These are phyloP conservation scores for Hypoxylon sp. DNA, from an alignment of 2,329 filamentous ascomycete species.

Conservation along the genomic window DNA sequence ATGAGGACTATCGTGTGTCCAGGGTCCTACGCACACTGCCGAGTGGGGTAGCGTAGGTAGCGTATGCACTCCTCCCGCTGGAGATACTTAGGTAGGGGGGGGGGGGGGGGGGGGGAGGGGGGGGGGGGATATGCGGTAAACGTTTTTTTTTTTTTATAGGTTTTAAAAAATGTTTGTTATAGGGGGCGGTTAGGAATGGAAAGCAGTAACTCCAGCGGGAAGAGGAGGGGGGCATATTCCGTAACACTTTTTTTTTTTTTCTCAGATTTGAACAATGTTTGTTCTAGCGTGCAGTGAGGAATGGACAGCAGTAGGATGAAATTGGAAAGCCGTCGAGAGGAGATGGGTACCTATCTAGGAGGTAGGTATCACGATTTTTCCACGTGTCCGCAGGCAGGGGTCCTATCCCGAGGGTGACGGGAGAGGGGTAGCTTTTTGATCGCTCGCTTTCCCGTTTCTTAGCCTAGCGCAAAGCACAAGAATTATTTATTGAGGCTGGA, in stretches of 20 bases:
- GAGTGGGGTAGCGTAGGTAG: neutral
- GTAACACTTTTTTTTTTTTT: no score
- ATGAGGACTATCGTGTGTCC: neutral
- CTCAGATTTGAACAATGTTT: conserved; percentile 2
- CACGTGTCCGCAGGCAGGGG: conserved; percentile 36
- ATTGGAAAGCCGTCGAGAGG: conserved; percentile 9
- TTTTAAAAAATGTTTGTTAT: no score
- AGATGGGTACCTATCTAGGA: no score
- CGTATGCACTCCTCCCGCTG: neutral
- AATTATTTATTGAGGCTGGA: conserved; percentile 19
- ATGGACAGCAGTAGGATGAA: neutral
- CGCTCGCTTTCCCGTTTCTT: conserved; percentile 20
- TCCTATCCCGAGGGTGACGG: conserved; percentile 20
- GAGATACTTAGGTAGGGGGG: no score
- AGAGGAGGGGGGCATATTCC: neutral
- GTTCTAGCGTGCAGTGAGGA: neutral
- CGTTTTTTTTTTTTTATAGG: no score
- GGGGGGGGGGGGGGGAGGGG: no score
- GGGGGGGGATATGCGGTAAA: no score
- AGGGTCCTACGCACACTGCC: neutral
- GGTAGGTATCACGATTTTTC: conserved; percentile 35
- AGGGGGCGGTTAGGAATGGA: no score
- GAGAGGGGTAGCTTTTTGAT: conserved; percentile 14
- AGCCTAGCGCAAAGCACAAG: neutral
- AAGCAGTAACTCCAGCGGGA: no score